Conservation (phyloP, 108 stramenopile species). For the Fragilaria radians region DNA sequence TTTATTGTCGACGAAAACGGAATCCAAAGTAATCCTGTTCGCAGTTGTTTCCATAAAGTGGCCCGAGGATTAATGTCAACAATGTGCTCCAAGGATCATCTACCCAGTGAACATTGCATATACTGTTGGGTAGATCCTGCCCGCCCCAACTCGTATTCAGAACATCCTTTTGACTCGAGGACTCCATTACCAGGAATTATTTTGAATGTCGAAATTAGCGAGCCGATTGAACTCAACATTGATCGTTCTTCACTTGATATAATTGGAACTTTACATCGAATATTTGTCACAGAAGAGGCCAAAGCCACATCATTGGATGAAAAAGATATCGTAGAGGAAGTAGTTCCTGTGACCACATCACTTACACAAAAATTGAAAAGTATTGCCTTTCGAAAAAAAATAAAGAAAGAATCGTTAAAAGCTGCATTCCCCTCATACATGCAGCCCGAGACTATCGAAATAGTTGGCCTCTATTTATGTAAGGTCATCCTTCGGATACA, state of each 20-base stretch:
- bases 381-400: neutral
- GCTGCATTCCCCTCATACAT: constrained; percentile 48
- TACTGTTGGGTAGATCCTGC: constrained; percentile 34
- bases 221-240: constrained; percentile 68
- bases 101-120: constrained; percentile 48
- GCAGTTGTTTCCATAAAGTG: constrained; percentile 57
- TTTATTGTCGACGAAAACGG: constrained; percentile 39
- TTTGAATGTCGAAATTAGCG: constrained; percentile 42
- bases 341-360: neutral
- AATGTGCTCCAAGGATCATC: constrained; percentile 30
- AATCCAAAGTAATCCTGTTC: constrained; percentile 47
- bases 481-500: constrained; percentile 55
- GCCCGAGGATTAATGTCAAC: constrained; percentile 38
- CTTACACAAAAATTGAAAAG: neutral
- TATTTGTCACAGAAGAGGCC: constrained; percentile 29
- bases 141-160: neutral
- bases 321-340: neutral
- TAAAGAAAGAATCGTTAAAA: neutral
- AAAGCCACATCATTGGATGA: constrained; percentile 4
- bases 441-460: constrained; percentile 69
- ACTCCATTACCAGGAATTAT: constrained; percentile 70
- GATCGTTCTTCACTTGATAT: constrained; percentile 51
- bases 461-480: constrained; percentile 42
- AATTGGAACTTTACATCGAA: constrained; percentile 27
- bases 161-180: constrained; percentile 23